phyloP scores from a whole-genome alignment of 1,284 basidiomycete genomes.

The Ceratobasidium sp. region DNA sequence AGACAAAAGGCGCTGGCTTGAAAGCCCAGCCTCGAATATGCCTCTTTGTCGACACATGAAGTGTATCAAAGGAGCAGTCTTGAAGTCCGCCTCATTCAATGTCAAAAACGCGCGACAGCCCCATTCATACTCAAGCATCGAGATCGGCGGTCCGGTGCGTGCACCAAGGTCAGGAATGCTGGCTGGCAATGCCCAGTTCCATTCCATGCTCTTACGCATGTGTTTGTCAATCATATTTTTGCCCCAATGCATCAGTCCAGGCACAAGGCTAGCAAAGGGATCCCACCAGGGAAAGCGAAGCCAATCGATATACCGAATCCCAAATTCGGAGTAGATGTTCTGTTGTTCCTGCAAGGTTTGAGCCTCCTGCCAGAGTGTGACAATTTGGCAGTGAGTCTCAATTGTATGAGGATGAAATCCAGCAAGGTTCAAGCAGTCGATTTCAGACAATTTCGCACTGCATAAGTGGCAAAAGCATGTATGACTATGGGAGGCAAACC shows the following conservation, averaged over 20 bases:
- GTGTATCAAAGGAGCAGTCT: not conserved
- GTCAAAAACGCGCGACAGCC: not conserved
- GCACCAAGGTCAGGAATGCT: not conserved
- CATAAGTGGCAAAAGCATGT: conserved; percentile 47
- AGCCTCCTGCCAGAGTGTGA: not conserved
- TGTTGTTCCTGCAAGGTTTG: not conserved
- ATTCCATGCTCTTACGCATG: not conserved
- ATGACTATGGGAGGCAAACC: conserved; percentile 43
- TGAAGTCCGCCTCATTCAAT: not conserved
- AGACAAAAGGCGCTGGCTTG: not conserved
- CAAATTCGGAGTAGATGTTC: not conserved
- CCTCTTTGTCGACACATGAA: conserved; percentile 1
- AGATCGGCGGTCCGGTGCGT: not conserved
- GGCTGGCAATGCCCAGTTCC: not conserved
- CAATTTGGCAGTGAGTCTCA: not conserved
- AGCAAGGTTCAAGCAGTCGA: not conserved
- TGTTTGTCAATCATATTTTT: conserved; percentile 11
- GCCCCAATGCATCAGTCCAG: conserved; percentile 53
- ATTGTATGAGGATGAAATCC: not conserved
- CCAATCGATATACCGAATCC: conserved; percentile 53
- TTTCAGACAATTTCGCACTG: not conserved
- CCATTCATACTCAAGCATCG: conserved; percentile 1
- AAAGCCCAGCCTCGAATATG: not conserved
- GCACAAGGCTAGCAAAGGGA: conserved; percentile 51
- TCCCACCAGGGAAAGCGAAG: conserved; percentile 55